Conservation (phyloP, 1,284 basidiomycete genomes). For the Chalciporus piperatoides region DNA sequence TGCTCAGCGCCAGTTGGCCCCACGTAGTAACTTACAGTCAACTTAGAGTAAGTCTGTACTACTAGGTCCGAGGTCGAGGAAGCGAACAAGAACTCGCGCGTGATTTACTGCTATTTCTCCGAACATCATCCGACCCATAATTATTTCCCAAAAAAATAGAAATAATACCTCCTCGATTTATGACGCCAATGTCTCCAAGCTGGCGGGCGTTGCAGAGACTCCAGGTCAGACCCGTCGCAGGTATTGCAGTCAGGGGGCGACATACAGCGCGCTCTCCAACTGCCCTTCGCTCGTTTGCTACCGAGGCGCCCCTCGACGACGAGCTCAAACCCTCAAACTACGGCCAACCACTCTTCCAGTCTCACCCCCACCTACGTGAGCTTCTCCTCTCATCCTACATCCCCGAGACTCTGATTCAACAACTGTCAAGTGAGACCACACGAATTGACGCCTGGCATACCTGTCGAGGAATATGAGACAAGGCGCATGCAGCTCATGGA, state of each 20-base stretch:
- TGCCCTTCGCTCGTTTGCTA: slow-evolving; percentile 35
- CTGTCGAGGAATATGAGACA: slow-evolving; percentile 78
- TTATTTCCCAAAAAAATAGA: slow-evolving; percentile 7
- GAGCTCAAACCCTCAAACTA: slow-evolving; percentile 59
- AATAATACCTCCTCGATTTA: slow-evolving; percentile 6
- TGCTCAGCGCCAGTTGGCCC: slow-evolving; percentile 8
- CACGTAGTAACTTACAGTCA: too few relatives aligned
- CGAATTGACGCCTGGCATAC: slow-evolving; percentile 87
- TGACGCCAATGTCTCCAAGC: slow-evolving; percentile 21
- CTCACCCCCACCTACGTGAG: slow-evolving; percentile 77
- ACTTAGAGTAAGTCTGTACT: too few relatives aligned
- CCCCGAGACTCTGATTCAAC: slow-evolving; percentile 5
- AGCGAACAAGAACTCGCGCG: slow-evolving; percentile 14
- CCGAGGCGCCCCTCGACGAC: slow-evolving; percentile 26
- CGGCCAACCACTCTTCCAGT: slow-evolving; percentile 74
- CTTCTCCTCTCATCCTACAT: slow-evolving; percentile 9
- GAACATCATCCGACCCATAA: neutral
- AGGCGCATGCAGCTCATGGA: slow-evolving; percentile 76
- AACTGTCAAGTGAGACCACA: slow-evolving; percentile 42
- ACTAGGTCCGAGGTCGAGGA: too few relatives aligned
- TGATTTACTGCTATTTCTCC: slow-evolving; percentile 15
- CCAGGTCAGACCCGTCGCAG: neutral
- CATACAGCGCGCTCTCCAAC: neutral
- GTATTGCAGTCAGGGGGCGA: neutral
- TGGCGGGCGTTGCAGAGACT: slow-evolving; percentile 16